Evolutionary conservation across 2,329 filamentous ascomycete genomes (phyloP).

Genomic region (Neopestalotiopsis rosae): DNA sequence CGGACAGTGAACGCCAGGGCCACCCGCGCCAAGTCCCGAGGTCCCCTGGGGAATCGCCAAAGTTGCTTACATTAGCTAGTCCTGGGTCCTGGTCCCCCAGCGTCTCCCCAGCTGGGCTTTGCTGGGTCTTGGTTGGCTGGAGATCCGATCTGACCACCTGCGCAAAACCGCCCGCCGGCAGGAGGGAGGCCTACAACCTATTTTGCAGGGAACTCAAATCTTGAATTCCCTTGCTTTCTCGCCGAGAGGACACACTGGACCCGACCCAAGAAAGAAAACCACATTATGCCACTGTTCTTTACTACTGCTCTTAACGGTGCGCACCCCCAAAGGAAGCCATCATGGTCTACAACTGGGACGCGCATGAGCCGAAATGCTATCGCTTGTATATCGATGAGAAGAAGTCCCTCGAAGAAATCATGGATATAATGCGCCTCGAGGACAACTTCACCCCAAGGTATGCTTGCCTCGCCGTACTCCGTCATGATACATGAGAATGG

Average conservation of each 20-base stretch:
- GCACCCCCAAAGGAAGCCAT: conserved; percentile 33
- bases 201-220: no score
- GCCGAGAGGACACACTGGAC: no score
- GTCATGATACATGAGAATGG: neutral
- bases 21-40: neutral
- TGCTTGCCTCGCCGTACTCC: conserved; percentile 30
- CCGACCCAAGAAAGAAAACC: no score
- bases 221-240: no score
- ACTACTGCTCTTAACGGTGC: neutral
- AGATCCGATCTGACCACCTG: conserved; percentile 3
- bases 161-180: neutral
- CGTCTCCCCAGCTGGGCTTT: no score
- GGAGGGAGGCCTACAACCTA: neutral
- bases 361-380: conserved; percentile 46
- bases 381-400: conserved; percentile 80
- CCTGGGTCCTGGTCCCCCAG: no score
- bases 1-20: neutral
- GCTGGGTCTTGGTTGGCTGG: neutral
- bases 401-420: conserved; percentile 75
- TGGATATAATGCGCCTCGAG: conserved; percentile 69
- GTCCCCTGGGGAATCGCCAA: no score
- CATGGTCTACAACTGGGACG: conserved; percentile 56
- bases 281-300: no score
- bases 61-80: no score
- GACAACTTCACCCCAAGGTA: conserved; percentile 76